phyloP scores from a whole-genome alignment of 352 stramenopile species.

The Pythium sukuiense region DNA sequence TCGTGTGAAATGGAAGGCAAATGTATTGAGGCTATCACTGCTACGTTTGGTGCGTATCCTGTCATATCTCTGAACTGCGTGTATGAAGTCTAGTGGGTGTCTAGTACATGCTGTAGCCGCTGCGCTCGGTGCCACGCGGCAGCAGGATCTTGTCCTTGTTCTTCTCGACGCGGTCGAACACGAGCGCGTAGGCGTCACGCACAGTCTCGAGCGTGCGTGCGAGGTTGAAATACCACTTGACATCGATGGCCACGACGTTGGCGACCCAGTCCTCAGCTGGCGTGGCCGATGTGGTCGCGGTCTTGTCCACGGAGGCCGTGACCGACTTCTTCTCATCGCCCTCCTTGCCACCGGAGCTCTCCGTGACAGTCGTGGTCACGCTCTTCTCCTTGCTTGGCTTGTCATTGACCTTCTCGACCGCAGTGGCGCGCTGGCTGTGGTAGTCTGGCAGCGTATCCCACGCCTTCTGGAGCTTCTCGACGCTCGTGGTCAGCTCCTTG shows the following conservation, averaged over 20 bases:
- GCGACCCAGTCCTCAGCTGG: constrained; percentile 59
- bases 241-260: constrained; percentile 68
- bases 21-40: background rate
- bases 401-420: constrained; percentile 72
- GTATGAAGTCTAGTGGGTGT: constrained; percentile 1
- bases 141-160: constrained; percentile 83
- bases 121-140: constrained; percentile 64
- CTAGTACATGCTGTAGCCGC: constrained; percentile 85
- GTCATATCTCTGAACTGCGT: background rate
- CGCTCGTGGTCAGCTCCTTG: constrained; percentile 65
- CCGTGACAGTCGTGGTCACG: constrained; percentile 56
- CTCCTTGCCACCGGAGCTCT: constrained; percentile 61
- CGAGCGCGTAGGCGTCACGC: constrained; percentile 77
- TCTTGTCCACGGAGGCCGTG: constrained; percentile 57
- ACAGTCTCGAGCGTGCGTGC: constrained; percentile 64
- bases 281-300: constrained; percentile 32
- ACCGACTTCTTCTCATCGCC: constrained; percentile 74
- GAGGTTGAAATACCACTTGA: constrained; percentile 88
- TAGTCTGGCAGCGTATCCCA: constrained; percentile 79
- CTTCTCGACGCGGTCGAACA: constrained; percentile 67
- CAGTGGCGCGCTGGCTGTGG: constrained; percentile 53
- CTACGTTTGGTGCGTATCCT: background rate
- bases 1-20: background rate
- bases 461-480: constrained; percentile 71
- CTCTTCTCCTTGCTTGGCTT: constrained; percentile 64